Base-by-base conservation (phyloP, 78 protist species). In the Speleostelium caveatum region DNA sequence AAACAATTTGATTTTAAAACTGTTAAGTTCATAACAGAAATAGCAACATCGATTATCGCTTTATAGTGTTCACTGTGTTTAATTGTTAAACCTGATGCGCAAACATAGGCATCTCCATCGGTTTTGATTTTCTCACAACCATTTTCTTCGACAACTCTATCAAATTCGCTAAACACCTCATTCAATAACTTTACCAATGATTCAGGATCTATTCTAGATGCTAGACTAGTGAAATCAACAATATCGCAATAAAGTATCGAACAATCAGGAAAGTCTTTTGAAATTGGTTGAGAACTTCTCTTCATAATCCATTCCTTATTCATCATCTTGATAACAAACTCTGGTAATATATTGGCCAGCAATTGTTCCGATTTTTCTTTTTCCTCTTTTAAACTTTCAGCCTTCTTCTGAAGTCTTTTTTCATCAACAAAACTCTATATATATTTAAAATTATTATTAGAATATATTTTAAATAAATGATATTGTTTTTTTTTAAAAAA, bases 81-180 rank as follows among this genome's bases (percentile, higher is more conserved):
- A 41, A 62, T 66, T 4, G 79, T 74, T 21, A 86, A 56, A 17
- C 93, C 93, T 62, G 76, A 21, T 1, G 83, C 86, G 71, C 83
- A 76, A 26, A 88, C 74, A 24, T 75, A 75, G 1, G 94, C 86
- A 58, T 88, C 94, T 61, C 94, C 94, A 72, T 78, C 87, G 7
- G 85, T 88, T 61, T 88, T 88, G 33, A 88, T 88, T 45, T 88
- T 88, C 32, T 88, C 88, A 16, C 86, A 73, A 35, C 62, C 42
- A 38, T 88, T 85, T 67, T 19, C 10, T n/a, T 66, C 41, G 1
- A 73, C 86, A 6, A 88, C 78, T 14, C 16, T 56, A 80, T 96
- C 98, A 51, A 96, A 96, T n/a, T 51, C 76, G 42, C 62, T 67
- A 55, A 96, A 95, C 12, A 96, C 58, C 58, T 80, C 94, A 19